Conservation (phyloP, 1,139 yeast genomes). For the Debaryomycetaceae sp. region DNA sequence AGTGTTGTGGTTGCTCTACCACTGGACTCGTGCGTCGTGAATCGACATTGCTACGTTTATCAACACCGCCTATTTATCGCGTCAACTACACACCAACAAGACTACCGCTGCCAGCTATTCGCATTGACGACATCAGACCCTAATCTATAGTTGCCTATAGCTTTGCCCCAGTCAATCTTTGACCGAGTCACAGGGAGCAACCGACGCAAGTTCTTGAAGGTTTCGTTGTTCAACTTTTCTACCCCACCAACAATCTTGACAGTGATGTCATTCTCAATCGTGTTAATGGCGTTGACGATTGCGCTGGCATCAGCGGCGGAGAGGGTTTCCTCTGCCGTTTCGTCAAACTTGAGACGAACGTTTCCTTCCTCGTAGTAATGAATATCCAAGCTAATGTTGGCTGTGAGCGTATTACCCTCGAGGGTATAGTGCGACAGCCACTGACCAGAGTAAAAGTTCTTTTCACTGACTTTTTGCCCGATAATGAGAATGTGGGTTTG, state of each 20-base stretch:
- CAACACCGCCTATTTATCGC: neutral
- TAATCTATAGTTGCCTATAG: conserved; percentile 79
- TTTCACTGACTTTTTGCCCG: conserved; percentile 64
- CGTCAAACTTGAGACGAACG: conserved; percentile 59
- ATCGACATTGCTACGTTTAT: conserved; percentile 1
- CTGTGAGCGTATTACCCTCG: conserved; percentile 28
- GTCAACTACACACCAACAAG: neutral
- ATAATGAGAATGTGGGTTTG: conserved; percentile 31
- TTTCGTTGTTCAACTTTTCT: conserved; percentile 61
- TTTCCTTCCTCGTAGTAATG: conserved; percentile 97
- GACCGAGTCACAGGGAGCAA: conserved; percentile 87
- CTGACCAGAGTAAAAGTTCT: conserved; percentile 81
- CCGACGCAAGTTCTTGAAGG: conserved; percentile 79
- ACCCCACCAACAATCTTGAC: conserved; percentile 52
- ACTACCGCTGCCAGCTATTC: neutral
- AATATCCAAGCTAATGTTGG: conserved; percentile 56
- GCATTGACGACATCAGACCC: conserved; percentile 69
- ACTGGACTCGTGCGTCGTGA: conserved; percentile 16
- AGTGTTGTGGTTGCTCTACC: conserved; percentile 56
- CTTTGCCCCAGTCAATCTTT: conserved; percentile 90
- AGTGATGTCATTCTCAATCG: conserved; percentile 54
- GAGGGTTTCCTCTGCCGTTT: conserved; percentile 18
- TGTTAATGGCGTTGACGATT: conserved; percentile 42
- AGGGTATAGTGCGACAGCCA: conserved; percentile 67
- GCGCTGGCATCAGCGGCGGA: conserved; percentile 12